phyloP scores from a whole-genome alignment of 2,329 filamentous ascomycete species.

The Fusarium xylarioides region DNA sequence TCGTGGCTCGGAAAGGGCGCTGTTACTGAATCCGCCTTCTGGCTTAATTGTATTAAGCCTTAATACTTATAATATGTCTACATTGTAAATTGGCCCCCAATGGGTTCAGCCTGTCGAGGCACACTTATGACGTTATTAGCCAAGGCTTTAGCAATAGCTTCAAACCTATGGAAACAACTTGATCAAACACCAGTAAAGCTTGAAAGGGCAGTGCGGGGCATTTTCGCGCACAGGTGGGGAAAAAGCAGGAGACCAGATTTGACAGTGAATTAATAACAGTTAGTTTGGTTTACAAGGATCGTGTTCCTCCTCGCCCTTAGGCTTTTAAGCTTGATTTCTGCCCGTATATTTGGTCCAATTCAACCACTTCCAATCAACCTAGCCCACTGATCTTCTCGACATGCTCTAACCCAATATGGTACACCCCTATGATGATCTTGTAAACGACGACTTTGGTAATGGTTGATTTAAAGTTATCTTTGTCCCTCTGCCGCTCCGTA shows the following conservation, averaged over 20 bases:
- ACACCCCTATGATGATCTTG: neutral
- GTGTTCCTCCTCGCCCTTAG: neutral
- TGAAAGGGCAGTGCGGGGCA: neutral
- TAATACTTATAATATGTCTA: neutral
- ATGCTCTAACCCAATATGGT: too few species aligned
- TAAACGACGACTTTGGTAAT: rapidly evolving
- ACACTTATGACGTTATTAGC: neutral
- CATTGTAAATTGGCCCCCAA: neutral
- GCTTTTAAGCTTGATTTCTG: neutral
- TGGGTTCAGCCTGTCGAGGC: neutral
- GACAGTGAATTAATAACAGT: neutral
- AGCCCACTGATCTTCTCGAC: rapidly evolving
- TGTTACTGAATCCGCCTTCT: neutral
- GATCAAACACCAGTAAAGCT: too few species aligned
- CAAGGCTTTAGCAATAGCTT: neutral
- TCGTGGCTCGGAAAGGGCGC: too few species aligned
- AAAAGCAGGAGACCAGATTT: neutral
- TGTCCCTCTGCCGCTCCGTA: too few species aligned
- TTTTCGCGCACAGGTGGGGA: neutral
- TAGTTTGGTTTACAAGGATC: neutral
- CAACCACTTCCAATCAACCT: rapidly evolving
- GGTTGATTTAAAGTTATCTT: rapidly evolving
- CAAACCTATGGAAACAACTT: neutral
- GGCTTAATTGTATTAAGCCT: rapidly evolving
- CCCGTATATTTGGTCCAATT: neutral